A percentile compares a stretch with the other conserved stretches of the same genome.
Conservation (phyloP, 345 rosid genomes). For the Ceriops tagal region DNA sequence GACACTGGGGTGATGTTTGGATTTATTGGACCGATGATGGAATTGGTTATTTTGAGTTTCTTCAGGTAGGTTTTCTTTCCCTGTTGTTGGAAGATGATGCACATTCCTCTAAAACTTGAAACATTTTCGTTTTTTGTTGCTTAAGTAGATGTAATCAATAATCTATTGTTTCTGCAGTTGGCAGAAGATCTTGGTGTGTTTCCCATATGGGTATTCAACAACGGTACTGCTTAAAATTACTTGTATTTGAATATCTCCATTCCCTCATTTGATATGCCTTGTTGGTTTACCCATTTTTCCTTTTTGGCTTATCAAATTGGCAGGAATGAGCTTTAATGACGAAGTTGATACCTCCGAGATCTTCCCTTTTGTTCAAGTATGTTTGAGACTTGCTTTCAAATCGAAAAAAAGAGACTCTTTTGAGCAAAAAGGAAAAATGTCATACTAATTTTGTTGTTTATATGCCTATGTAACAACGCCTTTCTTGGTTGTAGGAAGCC, state of each 20-base stretch:
- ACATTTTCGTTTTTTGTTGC: not conserved
- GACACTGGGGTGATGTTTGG: slow-evolving; percentile 98
- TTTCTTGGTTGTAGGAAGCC: slow-evolving; percentile 65
- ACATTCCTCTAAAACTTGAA: slow-evolving; percentile 8
- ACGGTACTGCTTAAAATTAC: slow-evolving; percentile 44
- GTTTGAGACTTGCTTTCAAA: slow-evolving; percentile 17
- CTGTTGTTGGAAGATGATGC: not conserved
- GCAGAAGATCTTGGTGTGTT: slow-evolving; percentile 84
- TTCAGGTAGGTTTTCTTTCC: slow-evolving; percentile 50
- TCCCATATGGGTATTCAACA: slow-evolving; percentile 95
- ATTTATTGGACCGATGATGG: slow-evolving; percentile 97
- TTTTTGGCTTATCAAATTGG: slow-evolving; percentile 14
- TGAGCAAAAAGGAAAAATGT: not conserved
- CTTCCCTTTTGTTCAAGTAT: slow-evolving; percentile 81
- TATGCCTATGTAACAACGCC: slow-evolving; percentile 3
- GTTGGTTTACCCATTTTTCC: slow-evolving; percentile 15
- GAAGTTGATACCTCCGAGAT: slow-evolving; percentile 62
- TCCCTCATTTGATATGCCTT: not conserved
- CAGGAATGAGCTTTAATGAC: slow-evolving; percentile 89
- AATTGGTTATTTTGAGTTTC: slow-evolving; percentile 78
- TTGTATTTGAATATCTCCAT: not conserved
- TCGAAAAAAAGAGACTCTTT: not conserved
- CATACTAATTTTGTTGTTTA: not conserved
- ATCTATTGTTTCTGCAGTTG: slow-evolving; percentile 47
- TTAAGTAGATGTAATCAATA: slow-evolving; percentile 8